These are phyloP conservation scores for Lagenidium sp. DNA, from an alignment of 352 stramenopile genomes.

Conservation along the genomic window DNA sequence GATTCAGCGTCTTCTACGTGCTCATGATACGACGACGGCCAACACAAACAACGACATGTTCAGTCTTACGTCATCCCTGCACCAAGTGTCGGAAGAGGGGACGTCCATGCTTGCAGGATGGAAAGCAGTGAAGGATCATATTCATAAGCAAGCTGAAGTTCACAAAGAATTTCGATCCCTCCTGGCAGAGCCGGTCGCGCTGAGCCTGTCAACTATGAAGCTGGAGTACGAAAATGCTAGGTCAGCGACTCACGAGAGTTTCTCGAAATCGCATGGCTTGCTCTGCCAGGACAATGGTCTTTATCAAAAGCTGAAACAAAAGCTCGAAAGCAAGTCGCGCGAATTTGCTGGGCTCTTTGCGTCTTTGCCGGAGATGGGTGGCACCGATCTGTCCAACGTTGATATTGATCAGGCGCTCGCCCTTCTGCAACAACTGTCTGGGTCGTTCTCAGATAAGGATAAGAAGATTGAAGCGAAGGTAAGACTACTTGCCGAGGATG, in stretches of 20 bases:
- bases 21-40: constrained; percentile 25
- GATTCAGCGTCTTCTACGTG: constrained; percentile 43
- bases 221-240: constrained; percentile 63
- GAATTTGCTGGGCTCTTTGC: constrained; percentile 16
- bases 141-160: constrained; percentile 46
- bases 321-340: constrained; percentile 35
- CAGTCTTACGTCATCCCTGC: constrained; percentile 6
- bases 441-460: constrained; percentile 15
- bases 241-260: constrained; percentile 49
- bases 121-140: constrained; percentile 50
- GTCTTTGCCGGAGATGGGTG: constrained; percentile 12
- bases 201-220: constrained; percentile 74
- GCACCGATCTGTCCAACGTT: constrained; percentile 12
- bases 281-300: constrained; percentile 34
- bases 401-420: constrained; percentile 11
- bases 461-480: constrained; percentile 15
- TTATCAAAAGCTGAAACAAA: constrained; percentile 51
- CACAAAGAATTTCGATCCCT: constrained; percentile 77
- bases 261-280: constrained; percentile 32
- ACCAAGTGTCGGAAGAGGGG: constrained; percentile 35
- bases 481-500: constrained; percentile 24
- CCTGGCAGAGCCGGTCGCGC: constrained; percentile 51
- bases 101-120: constrained; percentile 43
- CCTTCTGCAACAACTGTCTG: constrained; percentile 12
- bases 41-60: constrained; percentile 13